Percentiles rank a stretch among this genome's conserved stretches.
phyloP scores from a whole-genome alignment of 306 rosid species.

The Lablab purpureus region DNA sequence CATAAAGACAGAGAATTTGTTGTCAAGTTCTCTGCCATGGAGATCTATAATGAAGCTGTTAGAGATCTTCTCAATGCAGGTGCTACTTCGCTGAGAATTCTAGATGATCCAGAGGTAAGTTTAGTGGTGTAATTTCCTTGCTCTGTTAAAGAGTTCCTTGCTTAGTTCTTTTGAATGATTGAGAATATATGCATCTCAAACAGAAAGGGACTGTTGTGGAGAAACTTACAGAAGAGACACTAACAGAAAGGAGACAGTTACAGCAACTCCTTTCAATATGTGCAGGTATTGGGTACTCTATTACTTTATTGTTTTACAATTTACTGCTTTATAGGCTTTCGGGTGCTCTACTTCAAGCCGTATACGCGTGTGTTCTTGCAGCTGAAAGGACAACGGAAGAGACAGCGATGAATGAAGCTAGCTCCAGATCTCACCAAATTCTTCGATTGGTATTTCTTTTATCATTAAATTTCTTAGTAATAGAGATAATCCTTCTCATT shows the following conservation, averaged over 20 bases:
- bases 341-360: slow-evolving; percentile 17
- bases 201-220: slow-evolving; percentile 90
- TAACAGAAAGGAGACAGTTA: slow-evolving; percentile 66
- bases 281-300: slow-evolving; percentile 59
- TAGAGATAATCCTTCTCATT: neutral
- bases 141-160: neutral
- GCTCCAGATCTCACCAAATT: slow-evolving; percentile 98
- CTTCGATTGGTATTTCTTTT: slow-evolving; percentile 74
- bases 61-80: slow-evolving; percentile 75
- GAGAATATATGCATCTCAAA: slow-evolving; percentile 39
- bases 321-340: slow-evolving; percentile 30
- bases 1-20: slow-evolving; percentile 72
- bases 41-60: slow-evolving; percentile 91
- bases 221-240: slow-evolving; percentile 78
- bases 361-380: slow-evolving; percentile 48
- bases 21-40: slow-evolving; percentile 90
- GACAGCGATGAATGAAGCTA: slow-evolving; percentile 86
- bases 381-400: slow-evolving; percentile 93
- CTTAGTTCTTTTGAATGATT: slow-evolving; percentile 36
- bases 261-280: slow-evolving; percentile 72
- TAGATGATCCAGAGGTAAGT: slow-evolving; percentile 93
- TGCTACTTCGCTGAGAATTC: slow-evolving; percentile 69
- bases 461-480: neutral
- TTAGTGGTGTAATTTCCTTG: slow-evolving; percentile 10
- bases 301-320: slow-evolving; percentile 5